Evolutionary conservation across 306 rosid genomes (phyloP).

Genomic region (Oemleria cerasiformis): DNA sequence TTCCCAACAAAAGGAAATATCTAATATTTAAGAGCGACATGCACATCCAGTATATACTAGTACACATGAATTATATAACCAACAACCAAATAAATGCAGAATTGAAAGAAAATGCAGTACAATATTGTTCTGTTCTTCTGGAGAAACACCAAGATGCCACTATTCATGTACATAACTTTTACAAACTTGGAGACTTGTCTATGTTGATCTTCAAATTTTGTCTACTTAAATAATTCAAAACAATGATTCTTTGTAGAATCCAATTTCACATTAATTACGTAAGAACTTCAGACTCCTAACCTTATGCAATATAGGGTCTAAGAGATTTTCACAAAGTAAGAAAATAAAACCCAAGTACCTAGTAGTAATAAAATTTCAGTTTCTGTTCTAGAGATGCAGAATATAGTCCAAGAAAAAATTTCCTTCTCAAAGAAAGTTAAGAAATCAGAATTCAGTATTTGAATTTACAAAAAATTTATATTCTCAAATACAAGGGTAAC

Average conservation of each 20-base stretch:
- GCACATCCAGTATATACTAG: neutral
- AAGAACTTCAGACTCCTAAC: neutral
- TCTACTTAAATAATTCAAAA: neutral
- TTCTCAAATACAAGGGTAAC: neutral
- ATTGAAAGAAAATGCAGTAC: no score
- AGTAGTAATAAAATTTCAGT: no score
- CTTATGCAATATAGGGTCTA: no score
- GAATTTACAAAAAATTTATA: neutral
- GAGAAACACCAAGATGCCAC: no score
- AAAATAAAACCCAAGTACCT: no score
- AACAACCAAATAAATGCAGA: no score
- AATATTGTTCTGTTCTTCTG: no score
- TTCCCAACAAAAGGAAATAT: neutral
- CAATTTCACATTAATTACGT: neutral
- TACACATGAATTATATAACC: neutral
- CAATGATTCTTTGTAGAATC: neutral
- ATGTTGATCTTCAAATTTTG: neutral
- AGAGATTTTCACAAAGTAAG: no score
- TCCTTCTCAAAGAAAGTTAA: conserved; percentile 5
- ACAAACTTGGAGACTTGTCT: neutral
- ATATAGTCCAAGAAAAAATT: neutral
- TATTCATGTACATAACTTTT: no score
- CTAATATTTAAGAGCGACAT: neutral
- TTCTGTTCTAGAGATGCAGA: no score
- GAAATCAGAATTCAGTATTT: neutral